These are phyloP conservation scores for Nitzschia putrida DNA, from an alignment of 108 stramenopile genomes.

Conservation along the genomic window DNA sequence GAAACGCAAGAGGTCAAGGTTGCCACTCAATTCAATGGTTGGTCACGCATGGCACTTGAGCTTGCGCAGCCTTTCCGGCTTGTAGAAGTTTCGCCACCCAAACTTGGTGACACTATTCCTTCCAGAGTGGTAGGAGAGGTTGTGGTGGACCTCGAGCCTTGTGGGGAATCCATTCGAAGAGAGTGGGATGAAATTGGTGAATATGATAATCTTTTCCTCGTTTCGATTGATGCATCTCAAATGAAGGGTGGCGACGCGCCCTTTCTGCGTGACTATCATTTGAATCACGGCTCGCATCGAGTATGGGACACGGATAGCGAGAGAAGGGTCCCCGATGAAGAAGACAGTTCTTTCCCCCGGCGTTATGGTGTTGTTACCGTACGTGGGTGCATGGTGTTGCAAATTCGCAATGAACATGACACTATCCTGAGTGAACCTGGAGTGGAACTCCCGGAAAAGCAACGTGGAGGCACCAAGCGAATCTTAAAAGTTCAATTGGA, in stretches of 20 bases:
- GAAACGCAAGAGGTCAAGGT: conserved; percentile 35
- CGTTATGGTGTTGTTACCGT: conserved; percentile 74
- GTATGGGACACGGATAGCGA: conserved; percentile 47
- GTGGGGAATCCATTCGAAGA: conserved; percentile 66
- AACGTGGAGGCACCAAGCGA: conserved; percentile 59
- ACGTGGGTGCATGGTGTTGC: conserved; percentile 82
- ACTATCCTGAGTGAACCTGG: conserved; percentile 82
- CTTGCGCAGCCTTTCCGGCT: conserved; percentile 54
- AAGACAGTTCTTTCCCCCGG: conserved; percentile 77
- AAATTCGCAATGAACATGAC: conserved; percentile 86
- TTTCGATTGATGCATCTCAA: conserved; percentile 74
- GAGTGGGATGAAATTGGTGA: conserved; percentile 95
- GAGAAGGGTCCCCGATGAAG: conserved; percentile 71
- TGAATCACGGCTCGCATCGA: conserved; percentile 34
- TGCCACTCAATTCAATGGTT: conserved; percentile 76
- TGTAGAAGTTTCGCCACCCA: conserved; percentile 79
- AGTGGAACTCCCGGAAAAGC: conserved; percentile 20
- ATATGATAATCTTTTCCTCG: conserved; percentile 89
- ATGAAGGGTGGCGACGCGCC: conserved; percentile 60
- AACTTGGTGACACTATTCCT: conserved; percentile 79
- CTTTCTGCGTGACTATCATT: conserved; percentile 40
- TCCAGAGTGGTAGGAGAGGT: conserved; percentile 81
- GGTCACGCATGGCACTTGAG: conserved; percentile 86
- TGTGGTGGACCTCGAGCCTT: conserved; percentile 75
- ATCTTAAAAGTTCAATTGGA: conserved; percentile 82